Conservation (phyloP, 495 filamentous ascomycete genomes). For the Pseudevernia furfuracea region DNA sequence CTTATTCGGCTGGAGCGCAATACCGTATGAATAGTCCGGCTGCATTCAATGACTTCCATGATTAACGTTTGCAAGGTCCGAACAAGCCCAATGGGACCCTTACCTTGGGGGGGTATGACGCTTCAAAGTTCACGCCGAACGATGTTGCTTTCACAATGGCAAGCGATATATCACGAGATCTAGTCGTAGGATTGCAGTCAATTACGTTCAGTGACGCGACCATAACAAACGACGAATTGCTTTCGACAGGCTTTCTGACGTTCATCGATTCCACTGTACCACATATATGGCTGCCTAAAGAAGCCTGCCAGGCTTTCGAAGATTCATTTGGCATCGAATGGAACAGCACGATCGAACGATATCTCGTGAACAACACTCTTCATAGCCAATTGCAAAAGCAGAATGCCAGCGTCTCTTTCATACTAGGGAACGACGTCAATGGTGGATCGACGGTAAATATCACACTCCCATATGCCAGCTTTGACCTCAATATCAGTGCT, state of each 20-base stretch:
- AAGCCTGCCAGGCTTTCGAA: conserved; percentile 48
- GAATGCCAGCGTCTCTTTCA: conserved; percentile 46
- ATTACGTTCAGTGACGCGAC: conserved; percentile 36
- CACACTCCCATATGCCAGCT: conserved; percentile 45
- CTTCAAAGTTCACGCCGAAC: conserved; percentile 44
- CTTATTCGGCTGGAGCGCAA: conserved; percentile 49
- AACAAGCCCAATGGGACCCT: conserved; percentile 44
- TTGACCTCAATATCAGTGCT: conserved; percentile 41
- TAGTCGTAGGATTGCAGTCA: conserved; percentile 43
- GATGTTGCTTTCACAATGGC: conserved; percentile 43
- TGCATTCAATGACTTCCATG: background rate
- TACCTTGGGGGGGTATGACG: conserved; percentile 54
- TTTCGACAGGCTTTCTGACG: conserved; percentile 22
- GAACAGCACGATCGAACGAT: conserved; percentile 39
- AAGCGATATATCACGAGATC: conserved; percentile 43
- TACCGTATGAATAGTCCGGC: conserved; percentile 30
- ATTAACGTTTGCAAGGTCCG: conserved; percentile 21
- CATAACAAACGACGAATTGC: conserved; percentile 11
- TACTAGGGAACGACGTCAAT: conserved; percentile 36
- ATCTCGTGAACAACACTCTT: conserved; percentile 45
- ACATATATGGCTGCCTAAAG: conserved; percentile 47
- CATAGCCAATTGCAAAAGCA: conserved; percentile 37
- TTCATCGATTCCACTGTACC: conserved; percentile 51
- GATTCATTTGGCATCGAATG: conserved; percentile 43
- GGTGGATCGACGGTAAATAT: conserved; percentile 42